These are phyloP conservation scores for Onygenales sp. DNA, from an alignment of 2,329 filamentous ascomycete genomes.

Conservation along the genomic window DNA sequence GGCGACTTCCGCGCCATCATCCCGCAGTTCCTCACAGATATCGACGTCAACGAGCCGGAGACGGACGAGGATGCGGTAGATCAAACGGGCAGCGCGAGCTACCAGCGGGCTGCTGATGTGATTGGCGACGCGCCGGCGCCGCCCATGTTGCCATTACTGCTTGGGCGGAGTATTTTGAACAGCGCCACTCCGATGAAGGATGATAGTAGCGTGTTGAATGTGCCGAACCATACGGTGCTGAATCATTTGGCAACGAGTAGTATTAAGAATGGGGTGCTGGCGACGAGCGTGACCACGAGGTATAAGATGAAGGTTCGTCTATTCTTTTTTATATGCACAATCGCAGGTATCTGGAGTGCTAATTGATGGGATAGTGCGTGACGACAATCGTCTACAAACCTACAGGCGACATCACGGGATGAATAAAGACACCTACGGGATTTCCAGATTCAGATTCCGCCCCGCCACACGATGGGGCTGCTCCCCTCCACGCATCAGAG, in stretches of 20 bases:
- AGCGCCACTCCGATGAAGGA: constrained; percentile 88
- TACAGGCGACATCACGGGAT: constrained; percentile 37
- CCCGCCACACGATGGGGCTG: no score
- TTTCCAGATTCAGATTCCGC: no score
- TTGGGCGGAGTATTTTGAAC: constrained; percentile 91
- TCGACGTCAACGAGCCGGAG: constrained; percentile 43
- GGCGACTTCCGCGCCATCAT: constrained; percentile 61
- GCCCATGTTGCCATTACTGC: constrained; percentile 77
- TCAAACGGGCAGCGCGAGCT: constrained; percentile 54
- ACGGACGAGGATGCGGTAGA: constrained; percentile 62
- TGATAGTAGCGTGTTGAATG: constrained; percentile 91
- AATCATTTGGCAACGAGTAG: constrained; percentile 96
- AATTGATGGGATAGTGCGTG: constrained; percentile 58
- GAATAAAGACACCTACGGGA: neutral
- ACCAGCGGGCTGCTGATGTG: constrained; percentile 63
- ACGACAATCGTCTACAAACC: constrained; percentile 98
- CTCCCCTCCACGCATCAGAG: no score
- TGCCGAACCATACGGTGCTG: constrained; percentile 93
- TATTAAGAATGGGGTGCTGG: constrained; percentile 92
- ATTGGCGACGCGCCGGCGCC: constrained; percentile 74
- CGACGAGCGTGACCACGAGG: constrained; percentile 91
- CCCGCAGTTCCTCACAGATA: constrained; percentile 73
- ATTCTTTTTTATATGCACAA: constrained; percentile 1
- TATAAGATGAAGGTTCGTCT: constrained; percentile 70
- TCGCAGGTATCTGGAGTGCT: neutral